Conservation (phyloP, 352 stramenopile genomes). For the Phytophthora fragariae region DNA sequence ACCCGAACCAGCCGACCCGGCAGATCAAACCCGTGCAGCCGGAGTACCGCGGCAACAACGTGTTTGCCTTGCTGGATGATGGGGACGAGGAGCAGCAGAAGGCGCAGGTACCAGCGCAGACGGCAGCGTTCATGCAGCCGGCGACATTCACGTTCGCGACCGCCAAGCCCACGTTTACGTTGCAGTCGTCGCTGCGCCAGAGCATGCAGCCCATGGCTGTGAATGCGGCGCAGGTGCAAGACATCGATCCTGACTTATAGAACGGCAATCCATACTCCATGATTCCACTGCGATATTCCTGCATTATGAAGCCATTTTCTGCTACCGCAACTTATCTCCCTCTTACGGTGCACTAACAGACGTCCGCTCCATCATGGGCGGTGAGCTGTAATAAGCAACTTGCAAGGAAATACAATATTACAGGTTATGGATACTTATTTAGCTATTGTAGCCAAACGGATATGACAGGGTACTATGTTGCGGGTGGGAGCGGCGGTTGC, state of each 20-base stretch:
- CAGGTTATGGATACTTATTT: too few species aligned
- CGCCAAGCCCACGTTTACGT: conserved; percentile 28
- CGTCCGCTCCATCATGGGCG: neutral
- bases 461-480: neutral
- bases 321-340: neutral
- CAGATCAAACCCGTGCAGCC: conserved; percentile 41
- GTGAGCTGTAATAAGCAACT: neutral
- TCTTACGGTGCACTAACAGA: neutral
- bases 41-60: conserved; percentile 55
- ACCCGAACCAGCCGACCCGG: conserved; percentile 31
- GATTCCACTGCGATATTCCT: neutral
- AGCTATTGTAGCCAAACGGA: neutral
- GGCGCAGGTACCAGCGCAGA: conserved; percentile 15
- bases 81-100: conserved; percentile 49
- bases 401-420: neutral
- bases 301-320: neutral
- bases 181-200: conserved; percentile 34
- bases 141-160: conserved; percentile 72
- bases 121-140: conserved; percentile 59
- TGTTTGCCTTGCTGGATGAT: conserved; percentile 70
- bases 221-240: conserved; percentile 14
- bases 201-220: conserved; percentile 23
- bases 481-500: neutral
- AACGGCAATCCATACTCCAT: neutral
- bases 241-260: conserved; percentile 77